phyloP scores from a whole-genome alignment of 768 basidiomycete species.

The Hirschioporus abietinus region DNA sequence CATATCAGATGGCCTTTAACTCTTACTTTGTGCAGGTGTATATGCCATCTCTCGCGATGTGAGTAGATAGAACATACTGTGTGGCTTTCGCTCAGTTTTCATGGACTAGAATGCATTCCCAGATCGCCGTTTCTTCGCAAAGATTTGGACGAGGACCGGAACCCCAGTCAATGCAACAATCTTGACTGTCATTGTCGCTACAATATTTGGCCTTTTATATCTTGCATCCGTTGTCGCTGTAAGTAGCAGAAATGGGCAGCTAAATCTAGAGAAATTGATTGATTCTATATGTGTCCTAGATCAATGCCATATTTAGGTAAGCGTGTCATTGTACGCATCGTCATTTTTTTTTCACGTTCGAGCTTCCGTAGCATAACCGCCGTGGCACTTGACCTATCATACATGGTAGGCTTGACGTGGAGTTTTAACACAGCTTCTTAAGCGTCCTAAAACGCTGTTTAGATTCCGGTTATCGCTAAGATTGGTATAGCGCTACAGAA shows the following conservation, averaged over 20 bases:
- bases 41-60: slow-evolving; percentile 13
- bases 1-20: neutral
- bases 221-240: slow-evolving; percentile 17
- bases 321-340: neutral
- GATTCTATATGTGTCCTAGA: slow-evolving; percentile 9
- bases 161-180: slow-evolving; percentile 17
- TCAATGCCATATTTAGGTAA: slow-evolving; percentile 19
- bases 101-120: slow-evolving; percentile 15
- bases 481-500: slow-evolving; percentile 9
- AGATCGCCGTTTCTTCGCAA: slow-evolving; percentile 13
- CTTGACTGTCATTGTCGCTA: slow-evolving; percentile 14
- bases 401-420: slow-evolving; percentile 6
- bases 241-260: neutral
- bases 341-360: neutral
- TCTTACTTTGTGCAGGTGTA: slow-evolving; percentile 1
- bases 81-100: neutral
- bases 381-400: slow-evolving; percentile 15
- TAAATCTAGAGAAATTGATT: slow-evolving; percentile 1
- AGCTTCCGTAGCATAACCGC: slow-evolving; percentile 13
- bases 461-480: slow-evolving; percentile 15
- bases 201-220: slow-evolving; percentile 16
- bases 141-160: slow-evolving; percentile 14
- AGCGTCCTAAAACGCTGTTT: neutral
- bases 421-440: neutral
- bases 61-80: neutral